phyloP scores from a whole-genome alignment of 192 early-diverging fungal species.

The Funneliformis mosseae region DNA sequence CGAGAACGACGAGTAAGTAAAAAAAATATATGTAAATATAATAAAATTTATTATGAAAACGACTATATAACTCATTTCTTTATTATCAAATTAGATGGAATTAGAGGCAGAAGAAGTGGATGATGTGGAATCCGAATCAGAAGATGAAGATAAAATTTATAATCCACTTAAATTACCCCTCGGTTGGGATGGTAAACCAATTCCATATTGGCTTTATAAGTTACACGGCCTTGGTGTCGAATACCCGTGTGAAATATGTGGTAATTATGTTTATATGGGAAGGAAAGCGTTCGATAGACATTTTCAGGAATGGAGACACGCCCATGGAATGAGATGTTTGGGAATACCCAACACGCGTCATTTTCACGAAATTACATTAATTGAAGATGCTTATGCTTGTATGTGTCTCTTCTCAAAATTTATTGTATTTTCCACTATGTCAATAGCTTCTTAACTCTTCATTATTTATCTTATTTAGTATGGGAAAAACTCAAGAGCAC shows the following conservation, averaged over 20 bases:
- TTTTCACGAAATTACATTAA: slow-evolving; percentile 88
- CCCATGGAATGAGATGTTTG: slow-evolving; percentile 88
- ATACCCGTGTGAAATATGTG: slow-evolving; percentile 97
- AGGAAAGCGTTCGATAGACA: slow-evolving; percentile 95
- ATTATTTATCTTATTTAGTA: slow-evolving; percentile 48
- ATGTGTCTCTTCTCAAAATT: slow-evolving; percentile 41
- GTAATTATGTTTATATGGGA: slow-evolving; percentile 92
- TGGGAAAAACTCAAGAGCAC: slow-evolving; percentile 82
- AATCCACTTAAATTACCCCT: slow-evolving; percentile 95
- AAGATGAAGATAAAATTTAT: slow-evolving; percentile 90
- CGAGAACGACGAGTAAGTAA: slow-evolving; percentile 71
- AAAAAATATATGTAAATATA: background rate
- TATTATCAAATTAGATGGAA: slow-evolving; percentile 52
- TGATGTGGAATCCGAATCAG: slow-evolving; percentile 62
- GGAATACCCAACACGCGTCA: slow-evolving; percentile 91
- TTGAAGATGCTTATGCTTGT: slow-evolving; percentile 88
- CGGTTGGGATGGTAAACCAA: slow-evolving; percentile 98
- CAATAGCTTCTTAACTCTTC: background rate
- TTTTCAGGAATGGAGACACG: slow-evolving; percentile 95
- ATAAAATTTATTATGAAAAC: background rate
- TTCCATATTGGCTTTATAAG: slow-evolving; percentile 99
- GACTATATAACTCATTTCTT: background rate
- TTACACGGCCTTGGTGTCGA: slow-evolving; percentile 93
- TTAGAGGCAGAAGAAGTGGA: slow-evolving; percentile 72
- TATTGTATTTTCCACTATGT: background rate